Base-by-base conservation (phyloP, 2,329 filamentous ascomycete species). In the Colletotrichum graminicola region DNA sequence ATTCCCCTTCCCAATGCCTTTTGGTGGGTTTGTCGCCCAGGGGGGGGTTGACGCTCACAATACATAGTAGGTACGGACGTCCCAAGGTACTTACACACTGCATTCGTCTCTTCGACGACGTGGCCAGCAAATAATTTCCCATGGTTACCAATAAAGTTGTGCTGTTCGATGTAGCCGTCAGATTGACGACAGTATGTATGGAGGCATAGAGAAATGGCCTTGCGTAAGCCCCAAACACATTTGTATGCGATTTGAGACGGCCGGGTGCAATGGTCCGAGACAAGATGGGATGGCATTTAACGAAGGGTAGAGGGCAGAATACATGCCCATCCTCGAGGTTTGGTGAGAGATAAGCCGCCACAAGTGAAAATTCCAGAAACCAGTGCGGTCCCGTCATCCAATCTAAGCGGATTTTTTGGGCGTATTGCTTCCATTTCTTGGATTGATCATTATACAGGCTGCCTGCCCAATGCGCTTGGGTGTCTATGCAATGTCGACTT, bases 271-370 rank as follows among this genome's bases (percentile, higher is more conserved):
- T 60, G 52, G 36, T 49, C 62, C 41, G 45, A 62, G 56, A 62
- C 62, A 62, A 69, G n/a, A 62, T 62, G 56, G 65, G 60, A 72
- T 69, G 60, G 54, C 52, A 54, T 64, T 64, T 54, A 45, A 34
- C 41, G 29, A 49, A 41, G 43, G 62, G 11, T 56, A 61, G 60
- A 57, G 54, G 12, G 34, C 41, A 43, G 41, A 43, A 43, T 34
- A 41, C 6, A 36, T 43, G 43, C 43, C 34, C 60, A 41, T 63
- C 52, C 39, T 47, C 39, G 18, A 60, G 51, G 26, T 59, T 60
- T 63, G 59, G 52, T 45, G 60, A 29, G 59, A 69, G 60, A 69
- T 72, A 69, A 72, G 54, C 65, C 29, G 41, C 26, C 29, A 62
- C 29, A 45, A 45, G 49, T 41, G 62, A 45, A 57, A 62, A 57